Evolutionary conservation across 139 green algal genomes (phyloP).

Genomic region (Nannochloris sp.): DNA sequence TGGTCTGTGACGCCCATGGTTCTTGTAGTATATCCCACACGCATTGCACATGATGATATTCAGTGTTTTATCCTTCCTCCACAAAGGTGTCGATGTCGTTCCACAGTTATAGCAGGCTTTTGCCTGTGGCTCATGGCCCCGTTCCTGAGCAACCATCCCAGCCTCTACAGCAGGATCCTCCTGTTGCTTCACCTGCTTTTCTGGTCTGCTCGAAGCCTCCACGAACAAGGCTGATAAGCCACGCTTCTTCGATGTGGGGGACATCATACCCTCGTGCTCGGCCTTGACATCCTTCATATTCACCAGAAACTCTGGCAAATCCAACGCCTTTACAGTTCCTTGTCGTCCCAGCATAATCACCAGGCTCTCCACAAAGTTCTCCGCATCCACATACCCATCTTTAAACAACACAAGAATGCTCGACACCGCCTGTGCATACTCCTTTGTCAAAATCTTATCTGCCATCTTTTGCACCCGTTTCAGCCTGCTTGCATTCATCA

Average conservation of each 20-base stretch:
- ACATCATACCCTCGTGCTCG: not conserved
- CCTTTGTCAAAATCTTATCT: not conserved
- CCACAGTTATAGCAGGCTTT: slow-evolving; percentile 54
- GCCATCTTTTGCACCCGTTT: slow-evolving; percentile 1
- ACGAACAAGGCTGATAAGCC: not conserved
- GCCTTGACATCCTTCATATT: not conserved
- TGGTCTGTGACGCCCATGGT: slow-evolving; percentile 47
- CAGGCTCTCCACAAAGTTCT: slow-evolving; percentile 3
- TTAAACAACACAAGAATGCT: slow-evolving; percentile 3
- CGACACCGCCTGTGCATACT: not conserved
- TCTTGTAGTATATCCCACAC: slow-evolving; percentile 66
- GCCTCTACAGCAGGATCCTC: not conserved
- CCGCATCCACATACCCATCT: not conserved
- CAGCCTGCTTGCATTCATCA: not conserved
- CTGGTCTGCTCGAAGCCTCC: too few relatives aligned
- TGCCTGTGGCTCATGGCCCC: not conserved
- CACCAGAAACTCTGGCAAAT: slow-evolving; percentile 2
- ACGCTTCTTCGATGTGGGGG: not conserved
- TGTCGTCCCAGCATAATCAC: not conserved
- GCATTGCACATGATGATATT: slow-evolving; percentile 64
- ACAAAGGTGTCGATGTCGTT: slow-evolving; percentile 58
- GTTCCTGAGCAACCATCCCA: not conserved
- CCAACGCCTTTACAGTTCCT: not conserved
- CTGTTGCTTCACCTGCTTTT: not conserved
- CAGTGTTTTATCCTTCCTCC: slow-evolving; percentile 48